Evolutionary conservation across 208 protist genomes (phyloP).

Genomic region (Trypanosoma melophagium): DNA sequence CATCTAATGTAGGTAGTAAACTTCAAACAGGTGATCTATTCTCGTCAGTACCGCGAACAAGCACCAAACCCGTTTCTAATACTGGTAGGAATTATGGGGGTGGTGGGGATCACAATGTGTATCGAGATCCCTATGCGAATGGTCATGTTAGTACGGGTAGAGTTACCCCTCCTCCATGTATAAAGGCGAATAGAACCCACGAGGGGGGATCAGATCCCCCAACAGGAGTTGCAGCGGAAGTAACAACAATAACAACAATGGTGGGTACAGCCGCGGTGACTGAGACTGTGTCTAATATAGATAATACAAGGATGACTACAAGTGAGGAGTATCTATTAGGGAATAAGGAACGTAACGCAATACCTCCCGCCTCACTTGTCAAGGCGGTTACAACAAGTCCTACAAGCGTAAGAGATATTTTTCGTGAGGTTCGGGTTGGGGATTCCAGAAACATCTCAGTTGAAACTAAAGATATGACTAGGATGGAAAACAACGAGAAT

Average conservation of each 20-base stretch:
- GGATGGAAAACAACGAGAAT: background rate
- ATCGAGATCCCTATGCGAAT: slow-evolving; percentile 7
- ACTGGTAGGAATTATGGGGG: background rate
- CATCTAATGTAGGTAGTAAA: background rate
- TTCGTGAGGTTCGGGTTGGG: background rate
- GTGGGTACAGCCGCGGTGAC: background rate
- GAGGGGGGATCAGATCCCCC: background rate
- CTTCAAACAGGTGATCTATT: background rate
- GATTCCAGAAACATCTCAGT: background rate
- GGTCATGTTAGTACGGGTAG: background rate
- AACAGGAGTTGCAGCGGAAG: background rate
- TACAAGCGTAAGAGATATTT: background rate
- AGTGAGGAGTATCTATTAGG: background rate
- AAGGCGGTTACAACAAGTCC: background rate
- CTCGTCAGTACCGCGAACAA: background rate
- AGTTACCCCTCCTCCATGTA: background rate
- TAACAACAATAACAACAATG: background rate
- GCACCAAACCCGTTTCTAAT: background rate
- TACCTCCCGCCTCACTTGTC: background rate
- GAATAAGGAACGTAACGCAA: background rate
- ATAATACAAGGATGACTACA: background rate
- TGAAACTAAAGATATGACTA: background rate
- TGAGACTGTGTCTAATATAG: background rate
- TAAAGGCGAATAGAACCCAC: background rate
- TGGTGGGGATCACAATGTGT: background rate